These are phyloP conservation scores for Aspergillus egyptiacus DNA, from an alignment of 495 filamentous ascomycete genomes.

Conservation along the genomic window DNA sequence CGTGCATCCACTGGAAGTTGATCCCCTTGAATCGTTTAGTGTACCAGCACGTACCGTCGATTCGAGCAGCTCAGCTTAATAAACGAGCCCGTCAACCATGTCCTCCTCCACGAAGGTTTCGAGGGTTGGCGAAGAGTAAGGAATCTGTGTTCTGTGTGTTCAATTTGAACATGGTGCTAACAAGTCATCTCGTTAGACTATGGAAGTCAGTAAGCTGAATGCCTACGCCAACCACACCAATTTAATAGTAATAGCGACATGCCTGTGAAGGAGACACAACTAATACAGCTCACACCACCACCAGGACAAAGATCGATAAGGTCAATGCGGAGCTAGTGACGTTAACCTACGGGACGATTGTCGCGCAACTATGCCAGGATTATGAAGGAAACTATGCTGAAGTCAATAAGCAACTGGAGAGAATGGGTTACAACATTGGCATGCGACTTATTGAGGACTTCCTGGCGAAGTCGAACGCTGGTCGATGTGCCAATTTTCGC, in stretches of 20 bases:
- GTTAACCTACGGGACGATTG: constrained; percentile 95
- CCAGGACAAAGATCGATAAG: constrained; percentile 60
- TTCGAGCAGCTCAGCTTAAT: neutral
- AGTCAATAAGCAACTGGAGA: constrained; percentile 93
- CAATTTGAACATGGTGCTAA: constrained; percentile 24
- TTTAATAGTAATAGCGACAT: neutral
- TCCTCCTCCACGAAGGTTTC: constrained; percentile 79
- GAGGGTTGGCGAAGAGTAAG: constrained; percentile 96
- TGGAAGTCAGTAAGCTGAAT: constrained; percentile 78
- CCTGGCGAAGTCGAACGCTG: constrained; percentile 85
- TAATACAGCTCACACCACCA: constrained; percentile 7
- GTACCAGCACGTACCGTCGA: neutral
- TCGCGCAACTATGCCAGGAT: constrained; percentile 93
- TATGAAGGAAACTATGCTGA: constrained; percentile 88
- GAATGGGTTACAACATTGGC: constrained; percentile 99
- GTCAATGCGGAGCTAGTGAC: constrained; percentile 92
- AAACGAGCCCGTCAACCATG: constrained; percentile 32
- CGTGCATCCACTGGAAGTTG: constrained; percentile 8
- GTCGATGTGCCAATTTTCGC: constrained; percentile 83
- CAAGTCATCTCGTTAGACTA: constrained; percentile 52
- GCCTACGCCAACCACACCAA: neutral
- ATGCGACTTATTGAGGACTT: constrained; percentile 96
- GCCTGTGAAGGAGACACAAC: neutral
- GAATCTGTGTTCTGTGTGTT: constrained; percentile 17
- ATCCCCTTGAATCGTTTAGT: neutral